phyloP scores from a whole-genome alignment of 108 stramenopile genomes.

The Stephanodiscus triporus region DNA sequence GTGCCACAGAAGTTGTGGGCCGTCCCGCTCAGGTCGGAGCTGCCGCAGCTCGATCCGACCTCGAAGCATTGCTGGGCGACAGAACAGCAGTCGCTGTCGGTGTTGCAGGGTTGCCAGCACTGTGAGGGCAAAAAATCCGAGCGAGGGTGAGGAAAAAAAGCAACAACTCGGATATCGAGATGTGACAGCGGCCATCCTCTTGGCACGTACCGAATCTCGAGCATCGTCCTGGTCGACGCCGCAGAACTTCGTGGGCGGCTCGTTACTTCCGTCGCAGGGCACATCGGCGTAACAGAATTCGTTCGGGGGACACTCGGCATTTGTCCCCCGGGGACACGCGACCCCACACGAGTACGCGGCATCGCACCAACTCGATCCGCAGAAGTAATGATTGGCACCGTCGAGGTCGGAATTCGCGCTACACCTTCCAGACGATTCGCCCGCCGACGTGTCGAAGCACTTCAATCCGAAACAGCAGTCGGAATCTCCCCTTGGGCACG shows the following conservation, averaged over 20 bases:
- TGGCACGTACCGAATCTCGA: background rate
- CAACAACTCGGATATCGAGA: too few species aligned
- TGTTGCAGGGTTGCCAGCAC: constrained; percentile 45
- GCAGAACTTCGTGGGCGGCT: background rate
- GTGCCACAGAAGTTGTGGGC: constrained; percentile 34
- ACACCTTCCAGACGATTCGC: background rate
- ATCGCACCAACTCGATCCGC: constrained; percentile 83
- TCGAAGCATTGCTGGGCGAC: constrained; percentile 22
- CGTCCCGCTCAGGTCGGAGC: constrained; percentile 10
- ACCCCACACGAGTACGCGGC: constrained; percentile 61
- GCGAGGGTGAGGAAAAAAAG: too few species aligned
- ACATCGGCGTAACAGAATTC: constrained; percentile 82
- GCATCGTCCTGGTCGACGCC: constrained; percentile 5
- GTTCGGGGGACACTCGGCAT: constrained; percentile 65
- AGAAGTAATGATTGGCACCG: constrained; percentile 68
- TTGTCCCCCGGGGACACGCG: constrained; percentile 69
- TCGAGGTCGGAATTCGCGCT: constrained; percentile 14
- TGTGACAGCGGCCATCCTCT: too few species aligned
- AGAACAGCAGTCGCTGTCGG: constrained; percentile 31
- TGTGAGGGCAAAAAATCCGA: background rate
- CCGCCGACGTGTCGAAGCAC: constrained; percentile 38
- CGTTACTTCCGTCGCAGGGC: constrained; percentile 48
- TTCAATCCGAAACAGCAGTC: constrained; percentile 42
- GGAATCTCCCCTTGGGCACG: constrained; percentile 36
- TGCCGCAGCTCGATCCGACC: constrained; percentile 15